Evolutionary conservation across 2,329 filamentous ascomycete genomes (phyloP).

Genomic region (Colletotrichum acutatum): DNA sequence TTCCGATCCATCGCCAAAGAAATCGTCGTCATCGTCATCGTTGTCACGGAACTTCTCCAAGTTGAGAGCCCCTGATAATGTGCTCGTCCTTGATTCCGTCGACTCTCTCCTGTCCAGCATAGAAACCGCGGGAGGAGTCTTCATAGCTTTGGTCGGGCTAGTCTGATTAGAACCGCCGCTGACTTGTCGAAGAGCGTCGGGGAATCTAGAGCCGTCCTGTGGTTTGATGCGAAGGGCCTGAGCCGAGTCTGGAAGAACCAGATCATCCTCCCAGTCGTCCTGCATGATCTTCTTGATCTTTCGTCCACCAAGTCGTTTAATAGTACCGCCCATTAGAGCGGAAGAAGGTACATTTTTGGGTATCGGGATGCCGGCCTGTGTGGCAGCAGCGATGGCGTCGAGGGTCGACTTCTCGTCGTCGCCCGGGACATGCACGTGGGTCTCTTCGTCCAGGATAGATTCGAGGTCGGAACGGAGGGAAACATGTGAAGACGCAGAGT

Average conservation of each 20-base stretch:
- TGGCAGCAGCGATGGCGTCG: constrained; percentile 88
- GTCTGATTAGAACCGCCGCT: constrained; percentile 64
- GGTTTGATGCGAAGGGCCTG: constrained; percentile 74
- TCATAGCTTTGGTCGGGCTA: constrained; percentile 61
- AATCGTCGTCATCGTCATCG: constrained; percentile 68
- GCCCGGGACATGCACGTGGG: constrained; percentile 84
- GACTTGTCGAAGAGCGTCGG: constrained; percentile 75
- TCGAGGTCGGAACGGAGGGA: constrained; percentile 87
- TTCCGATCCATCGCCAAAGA: constrained; percentile 70
- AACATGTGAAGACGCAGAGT: constrained; percentile 83
- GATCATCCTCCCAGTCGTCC: constrained; percentile 84
- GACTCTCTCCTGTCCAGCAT: constrained; percentile 42
- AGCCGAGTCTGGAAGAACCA: constrained; percentile 72
- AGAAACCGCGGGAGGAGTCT: constrained; percentile 45
- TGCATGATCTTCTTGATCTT: constrained; percentile 79
- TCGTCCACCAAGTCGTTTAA: constrained; percentile 85
- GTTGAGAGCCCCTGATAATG: constrained; percentile 60
- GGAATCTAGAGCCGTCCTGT: constrained; percentile 69
- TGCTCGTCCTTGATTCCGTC: constrained; percentile 45
- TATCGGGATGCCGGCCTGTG: constrained; percentile 90
- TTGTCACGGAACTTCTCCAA: constrained; percentile 73
- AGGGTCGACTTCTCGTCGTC: constrained; percentile 86
- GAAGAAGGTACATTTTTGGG: constrained; percentile 88
- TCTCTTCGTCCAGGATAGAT: constrained; percentile 81
- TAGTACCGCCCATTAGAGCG: constrained; percentile 90